phyloP scores from a whole-genome alignment of 2,329 filamentous ascomycete genomes.

The Niveomyces coronatus region DNA sequence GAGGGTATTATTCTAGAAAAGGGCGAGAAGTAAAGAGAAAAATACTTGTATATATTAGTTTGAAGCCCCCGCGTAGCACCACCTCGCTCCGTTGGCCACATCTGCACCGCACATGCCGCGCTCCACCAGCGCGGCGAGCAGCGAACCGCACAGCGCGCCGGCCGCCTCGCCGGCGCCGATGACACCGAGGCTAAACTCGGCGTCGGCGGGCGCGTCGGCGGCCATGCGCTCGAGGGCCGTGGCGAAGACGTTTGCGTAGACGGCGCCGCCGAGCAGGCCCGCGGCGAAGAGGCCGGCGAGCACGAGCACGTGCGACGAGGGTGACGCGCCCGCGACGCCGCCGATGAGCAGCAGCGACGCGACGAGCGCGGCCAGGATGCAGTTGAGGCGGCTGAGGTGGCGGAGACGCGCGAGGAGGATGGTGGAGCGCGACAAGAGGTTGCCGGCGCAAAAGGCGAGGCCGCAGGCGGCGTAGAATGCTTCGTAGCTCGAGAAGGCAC shows the following conservation, averaged over 20 bases:
- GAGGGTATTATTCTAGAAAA: constrained; percentile 6
- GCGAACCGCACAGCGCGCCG: constrained; percentile 18
- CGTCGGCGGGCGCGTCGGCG: constrained; percentile 11
- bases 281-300: constrained; percentile 17
- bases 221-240: constrained; percentile 14
- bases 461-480: constrained; percentile 19
- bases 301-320: constrained; percentile 14
- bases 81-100: constrained; percentile 13
- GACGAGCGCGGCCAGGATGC: constrained; percentile 8
- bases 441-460: constrained; percentile 20
- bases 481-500: constrained; percentile 17
- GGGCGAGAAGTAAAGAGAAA: background rate
- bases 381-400: constrained; percentile 10
- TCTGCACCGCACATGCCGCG: constrained; percentile 14
- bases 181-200: constrained; percentile 20
- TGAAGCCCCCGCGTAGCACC: constrained; percentile 15
- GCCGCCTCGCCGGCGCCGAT: constrained; percentile 20
- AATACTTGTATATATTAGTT: background rate
- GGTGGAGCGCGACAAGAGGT: constrained; percentile 16
- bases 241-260: constrained; percentile 19
- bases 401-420: constrained; percentile 13
- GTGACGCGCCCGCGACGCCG: constrained; percentile 15
- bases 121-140: constrained; percentile 18
- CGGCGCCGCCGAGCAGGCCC: constrained; percentile 19
- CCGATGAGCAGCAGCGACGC: constrained; percentile 14